Conservation (phyloP, 352 stramenopile genomes). For the Phytophthora sansomeana region DNA sequence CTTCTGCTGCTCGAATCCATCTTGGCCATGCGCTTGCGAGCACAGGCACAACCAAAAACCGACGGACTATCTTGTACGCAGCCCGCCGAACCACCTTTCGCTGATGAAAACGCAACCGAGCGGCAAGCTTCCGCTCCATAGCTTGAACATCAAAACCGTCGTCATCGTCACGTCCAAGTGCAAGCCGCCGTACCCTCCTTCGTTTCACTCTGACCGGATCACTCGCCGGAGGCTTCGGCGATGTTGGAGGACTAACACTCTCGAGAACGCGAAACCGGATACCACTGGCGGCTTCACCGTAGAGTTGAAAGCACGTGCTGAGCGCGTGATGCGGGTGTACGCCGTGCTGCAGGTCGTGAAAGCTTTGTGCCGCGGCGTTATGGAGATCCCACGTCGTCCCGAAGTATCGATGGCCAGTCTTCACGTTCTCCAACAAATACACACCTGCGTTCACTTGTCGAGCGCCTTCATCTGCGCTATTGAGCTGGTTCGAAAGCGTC, state of each 20-base stretch:
- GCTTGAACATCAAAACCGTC: slow-evolving; percentile 57
- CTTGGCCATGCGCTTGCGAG: slow-evolving; percentile 43
- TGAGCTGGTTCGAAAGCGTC: slow-evolving; percentile 43
- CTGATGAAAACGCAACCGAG: slow-evolving; percentile 49
- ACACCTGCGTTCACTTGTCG: slow-evolving; percentile 70
- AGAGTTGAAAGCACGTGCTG: slow-evolving; percentile 46
- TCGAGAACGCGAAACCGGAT: slow-evolving; percentile 72
- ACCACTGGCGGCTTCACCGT: slow-evolving; percentile 46
- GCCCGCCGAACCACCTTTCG: slow-evolving; percentile 36
- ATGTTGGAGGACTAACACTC: slow-evolving; percentile 38
- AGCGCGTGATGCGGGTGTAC: slow-evolving; percentile 59
- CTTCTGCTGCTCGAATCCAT: slow-evolving; percentile 33
- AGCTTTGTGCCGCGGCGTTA: slow-evolving; percentile 59
- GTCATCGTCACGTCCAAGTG: slow-evolving; percentile 6
- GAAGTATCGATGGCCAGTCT: slow-evolving; percentile 67
- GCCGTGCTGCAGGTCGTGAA: slow-evolving; percentile 53
- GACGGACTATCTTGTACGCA: slow-evolving; percentile 48
- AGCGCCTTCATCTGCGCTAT: slow-evolving; percentile 10
- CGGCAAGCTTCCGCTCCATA: slow-evolving; percentile 56
- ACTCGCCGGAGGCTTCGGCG: slow-evolving; percentile 2
- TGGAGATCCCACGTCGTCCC: slow-evolving; percentile 79
- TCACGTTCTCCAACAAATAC: slow-evolving; percentile 69
- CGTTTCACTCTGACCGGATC: slow-evolving; percentile 16
- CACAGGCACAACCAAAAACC: slow-evolving; percentile 44
- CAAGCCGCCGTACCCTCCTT: slow-evolving; percentile 14